phyloP scores from a whole-genome alignment of 345 rosid genomes.

The Clarkia xantiana region DNA sequence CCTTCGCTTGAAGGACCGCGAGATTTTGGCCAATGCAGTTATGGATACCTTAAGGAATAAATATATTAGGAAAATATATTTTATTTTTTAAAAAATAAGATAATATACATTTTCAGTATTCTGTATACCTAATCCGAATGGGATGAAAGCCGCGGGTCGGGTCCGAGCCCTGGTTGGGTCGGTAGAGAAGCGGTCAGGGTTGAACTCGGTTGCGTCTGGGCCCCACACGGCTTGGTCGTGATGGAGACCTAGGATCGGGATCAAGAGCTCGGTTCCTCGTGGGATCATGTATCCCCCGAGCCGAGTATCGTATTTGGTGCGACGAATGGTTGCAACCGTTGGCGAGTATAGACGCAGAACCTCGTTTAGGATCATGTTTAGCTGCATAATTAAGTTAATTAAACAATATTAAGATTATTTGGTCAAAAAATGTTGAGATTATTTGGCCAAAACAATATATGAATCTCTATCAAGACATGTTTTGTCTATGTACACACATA shows the following conservation, averaged over 20 bases:
- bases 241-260: conserved; percentile 37
- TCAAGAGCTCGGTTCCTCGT: conserved; percentile 34
- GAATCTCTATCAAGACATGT: no score
- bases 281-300: conserved; percentile 49
- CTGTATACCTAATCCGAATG: conserved; percentile 50
- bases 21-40: conserved; percentile 44
- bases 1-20: conserved; percentile 34
- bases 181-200: conserved; percentile 32
- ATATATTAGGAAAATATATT: no score
- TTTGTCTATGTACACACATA: no score
- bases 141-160: conserved; percentile 26
- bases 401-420: no score
- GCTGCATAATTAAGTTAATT: conserved; percentile 15
- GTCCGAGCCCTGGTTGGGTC: conserved; percentile 15
- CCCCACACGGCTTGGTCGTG: conserved; percentile 64
- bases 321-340: conserved; percentile 26
- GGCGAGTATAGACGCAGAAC: conserved; percentile 67
- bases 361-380: conserved; percentile 50
- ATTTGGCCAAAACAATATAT: no score
- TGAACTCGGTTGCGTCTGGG: conserved; percentile 46
- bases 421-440: no score
- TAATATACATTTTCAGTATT: no score
- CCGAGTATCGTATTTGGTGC: conserved; percentile 21
- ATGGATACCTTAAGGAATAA: no score
- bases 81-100: no score